Evolutionary conservation across 129 eudicot species (phyloP).

Genomic region (Helianthus tuberosus): DNA sequence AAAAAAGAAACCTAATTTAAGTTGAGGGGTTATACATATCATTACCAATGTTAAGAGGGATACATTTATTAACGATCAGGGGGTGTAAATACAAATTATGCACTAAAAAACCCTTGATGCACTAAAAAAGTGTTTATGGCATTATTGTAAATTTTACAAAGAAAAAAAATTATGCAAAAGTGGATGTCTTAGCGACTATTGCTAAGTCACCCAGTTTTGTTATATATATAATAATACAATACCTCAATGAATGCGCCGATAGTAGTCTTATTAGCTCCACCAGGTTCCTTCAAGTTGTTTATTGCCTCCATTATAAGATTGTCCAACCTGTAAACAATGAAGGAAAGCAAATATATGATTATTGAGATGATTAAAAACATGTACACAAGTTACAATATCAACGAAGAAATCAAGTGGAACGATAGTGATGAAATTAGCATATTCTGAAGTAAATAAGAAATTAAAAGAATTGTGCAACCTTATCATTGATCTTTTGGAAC

Average conservation of each 20-base stretch:
- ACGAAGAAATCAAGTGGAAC: background rate
- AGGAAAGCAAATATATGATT: conserved; percentile 10
- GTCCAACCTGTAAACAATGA: conserved; percentile 69
- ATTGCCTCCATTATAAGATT: conserved; percentile 93
- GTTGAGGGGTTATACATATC: too few relatives aligned
- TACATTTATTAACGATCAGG: too few relatives aligned
- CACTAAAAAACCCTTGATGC: too few relatives aligned
- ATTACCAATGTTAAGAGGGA: too few relatives aligned
- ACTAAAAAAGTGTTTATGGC: too few relatives aligned
- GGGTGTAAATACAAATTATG: too few relatives aligned
- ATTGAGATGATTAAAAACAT: conserved; percentile 1
- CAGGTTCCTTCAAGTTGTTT: conserved; percentile 83
- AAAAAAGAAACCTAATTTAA: too few relatives aligned
- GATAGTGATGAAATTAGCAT: background rate
- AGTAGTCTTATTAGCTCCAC: conserved; percentile 91
- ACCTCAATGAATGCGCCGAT: conserved; percentile 97
- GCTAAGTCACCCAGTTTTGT: too few relatives aligned
- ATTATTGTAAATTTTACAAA: too few relatives aligned
- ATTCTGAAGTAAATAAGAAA: background rate
- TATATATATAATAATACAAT: background rate
- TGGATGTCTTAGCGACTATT: too few relatives aligned
- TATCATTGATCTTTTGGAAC: conserved; percentile 80
- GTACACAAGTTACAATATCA: background rate
- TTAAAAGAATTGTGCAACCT: conserved; percentile 47
- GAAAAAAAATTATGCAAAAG: too few relatives aligned